Conservation (phyloP, 78 protist species). For the Protostelium mycophagum region DNA sequence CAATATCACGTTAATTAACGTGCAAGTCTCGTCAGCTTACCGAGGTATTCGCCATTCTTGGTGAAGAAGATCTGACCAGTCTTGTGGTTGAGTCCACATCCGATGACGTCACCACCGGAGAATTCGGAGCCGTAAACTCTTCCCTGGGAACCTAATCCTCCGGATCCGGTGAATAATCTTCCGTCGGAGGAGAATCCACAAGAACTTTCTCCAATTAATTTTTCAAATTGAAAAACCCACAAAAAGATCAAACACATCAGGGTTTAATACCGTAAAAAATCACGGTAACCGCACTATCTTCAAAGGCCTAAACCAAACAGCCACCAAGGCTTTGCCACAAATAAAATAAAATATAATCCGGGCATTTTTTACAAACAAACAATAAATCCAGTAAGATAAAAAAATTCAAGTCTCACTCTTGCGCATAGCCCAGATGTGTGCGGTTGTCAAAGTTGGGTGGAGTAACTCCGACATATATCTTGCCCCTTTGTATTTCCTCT, state of each 20-base stretch:
- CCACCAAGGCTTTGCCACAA: too few species aligned
- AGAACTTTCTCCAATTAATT: too few species aligned
- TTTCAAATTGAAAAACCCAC: too few species aligned
- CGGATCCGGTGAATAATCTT: background rate
- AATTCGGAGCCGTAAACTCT: background rate
- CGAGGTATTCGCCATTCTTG: background rate
- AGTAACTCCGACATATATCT: background rate
- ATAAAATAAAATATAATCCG: too few species aligned
- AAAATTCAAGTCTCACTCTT: background rate
- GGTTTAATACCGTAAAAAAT: too few species aligned
- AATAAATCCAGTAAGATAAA: background rate
- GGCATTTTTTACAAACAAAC: too few species aligned
- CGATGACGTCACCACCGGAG: background rate
- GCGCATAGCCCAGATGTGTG: background rate
- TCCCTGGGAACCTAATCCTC: background rate
- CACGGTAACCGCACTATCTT: too few species aligned
- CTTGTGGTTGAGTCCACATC: background rate
- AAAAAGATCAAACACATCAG: too few species aligned
- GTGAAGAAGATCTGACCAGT: background rate
- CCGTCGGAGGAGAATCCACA: background rate
- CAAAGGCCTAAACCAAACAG: too few species aligned
- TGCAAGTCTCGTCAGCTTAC: too few species aligned
- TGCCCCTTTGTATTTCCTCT: background rate
- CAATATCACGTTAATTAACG: too few species aligned
- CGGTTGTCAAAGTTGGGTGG: background rate